Base-by-base conservation (phyloP, 1,139 yeast species). In the Suhomyces atakaporum region DNA sequence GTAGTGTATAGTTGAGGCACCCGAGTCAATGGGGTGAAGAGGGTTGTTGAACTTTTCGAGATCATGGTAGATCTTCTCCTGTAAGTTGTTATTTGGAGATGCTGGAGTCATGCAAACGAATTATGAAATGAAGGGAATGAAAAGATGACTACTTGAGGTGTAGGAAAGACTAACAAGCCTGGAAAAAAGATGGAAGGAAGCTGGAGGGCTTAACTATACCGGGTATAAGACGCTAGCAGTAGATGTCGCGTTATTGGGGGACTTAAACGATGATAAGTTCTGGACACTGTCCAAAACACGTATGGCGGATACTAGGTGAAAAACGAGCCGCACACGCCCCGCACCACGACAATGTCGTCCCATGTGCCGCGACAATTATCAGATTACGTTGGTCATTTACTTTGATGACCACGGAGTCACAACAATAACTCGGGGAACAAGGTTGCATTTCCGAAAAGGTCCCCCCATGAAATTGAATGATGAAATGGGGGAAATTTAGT, bases 1-100 rank as follows among this genome's bases (percentile, higher is more conserved):
- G 25, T 37, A 43, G 15, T 33, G 39, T 13, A 35, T 31, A 5
- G 25, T 24, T 4, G 32, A 32, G 9, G 39, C 10, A 7, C 28
- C 29, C 6, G 45, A 42, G 31, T 42, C 45, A 27, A 37, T 29
- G 10, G 42, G 32, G n/a, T 38, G 27, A 24, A 43, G 29, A 7
- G 38, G 36, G 10, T 38, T n/a, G n/a, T n/a, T 32, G 13, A 44
- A 43, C 16, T 37, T 39, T 33, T 43, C 46, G 22, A 43, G 41
- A 27, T 43, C 46, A 10, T 32, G 37, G 25, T 30, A 37, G 38
- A 32, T 29, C 31, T 35, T 39, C 14, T 32, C 42, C 26, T 35
- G 38, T 8, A 39, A 34, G 31, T 39, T 35, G 26, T 31, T 24
- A 18, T 22, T 21, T 10, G 42, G 35, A 13, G 23, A 32, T 14